Conservation (phyloP, 352 stramenopile genomes). For the Pythium utonaiense region DNA sequence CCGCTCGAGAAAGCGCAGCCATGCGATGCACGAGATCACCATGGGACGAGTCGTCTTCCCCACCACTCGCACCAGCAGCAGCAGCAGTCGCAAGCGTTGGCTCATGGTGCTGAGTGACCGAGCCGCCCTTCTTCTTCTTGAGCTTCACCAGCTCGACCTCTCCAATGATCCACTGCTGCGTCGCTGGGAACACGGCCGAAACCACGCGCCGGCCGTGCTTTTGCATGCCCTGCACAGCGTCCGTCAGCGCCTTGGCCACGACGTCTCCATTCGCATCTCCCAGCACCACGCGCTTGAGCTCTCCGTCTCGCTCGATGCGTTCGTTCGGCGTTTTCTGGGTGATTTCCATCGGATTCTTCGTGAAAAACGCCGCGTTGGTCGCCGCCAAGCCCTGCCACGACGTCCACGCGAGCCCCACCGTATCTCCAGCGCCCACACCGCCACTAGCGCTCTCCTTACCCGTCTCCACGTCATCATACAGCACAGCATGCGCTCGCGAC, state of each 20-base stretch:
- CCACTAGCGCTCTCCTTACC: constrained; percentile 38
- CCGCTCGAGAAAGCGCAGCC: constrained; percentile 58
- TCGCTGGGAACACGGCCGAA: constrained; percentile 39
- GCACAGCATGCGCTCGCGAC: background rate
- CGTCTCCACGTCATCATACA: constrained; percentile 45
- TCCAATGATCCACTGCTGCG: constrained; percentile 60
- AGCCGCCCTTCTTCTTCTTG: constrained; percentile 51
- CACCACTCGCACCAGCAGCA: background rate
- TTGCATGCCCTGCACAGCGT: constrained; percentile 61
- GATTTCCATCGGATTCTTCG: constrained; percentile 54
- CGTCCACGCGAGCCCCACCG: constrained; percentile 47
- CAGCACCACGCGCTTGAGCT: constrained; percentile 53
- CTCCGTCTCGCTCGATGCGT: constrained; percentile 12
- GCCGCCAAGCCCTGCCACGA: constrained; percentile 41
- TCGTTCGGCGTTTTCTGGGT: constrained; percentile 22
- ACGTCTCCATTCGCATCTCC: constrained; percentile 22
- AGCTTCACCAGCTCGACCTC: constrained; percentile 72
- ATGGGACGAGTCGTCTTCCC: constrained; percentile 28
- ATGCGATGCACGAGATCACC: constrained; percentile 71
- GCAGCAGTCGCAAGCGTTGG: background rate
- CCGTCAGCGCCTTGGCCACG: constrained; percentile 34
- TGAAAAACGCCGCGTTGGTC: constrained; percentile 37
- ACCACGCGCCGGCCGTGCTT: constrained; percentile 56
- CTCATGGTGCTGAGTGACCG: background rate
- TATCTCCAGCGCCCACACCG: constrained; percentile 38